Evolutionary conservation across 2,329 filamentous ascomycete genomes (phyloP), one percentile per base, ranked within the genome.

Genomic region (Penicillium aurantiogriseum): DNA sequence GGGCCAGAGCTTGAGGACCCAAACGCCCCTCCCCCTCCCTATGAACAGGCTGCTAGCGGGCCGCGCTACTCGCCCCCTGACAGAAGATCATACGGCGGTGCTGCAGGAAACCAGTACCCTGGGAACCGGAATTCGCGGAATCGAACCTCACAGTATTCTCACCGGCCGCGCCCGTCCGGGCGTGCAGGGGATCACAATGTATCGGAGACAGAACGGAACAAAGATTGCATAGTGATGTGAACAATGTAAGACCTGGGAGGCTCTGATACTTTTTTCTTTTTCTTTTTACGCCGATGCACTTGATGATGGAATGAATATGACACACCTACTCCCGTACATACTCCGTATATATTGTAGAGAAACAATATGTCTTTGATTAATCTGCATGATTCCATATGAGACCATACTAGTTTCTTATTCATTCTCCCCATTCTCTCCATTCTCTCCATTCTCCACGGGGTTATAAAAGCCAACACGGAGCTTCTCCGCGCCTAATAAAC

Each of bases 21-120:
- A 9, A 63, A 66, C 25, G 81, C 79, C 0, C 85, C 85, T 2
- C 86, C 85, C 1, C 87, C 87, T 5, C 81, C 82, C 0, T 89
- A 89, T 66, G 87, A 89, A 69, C 84, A 88, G 69, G 84, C 85
- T 19, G 80, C 85, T 0, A 80, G 76, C 15, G 79, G 80, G 43
- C 79, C 80, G n/a, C 79, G 79, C 2, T 88, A 87, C 61, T 74
- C 80, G 19, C 81, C 82, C 2, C 80, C 83, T 0, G 66, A 68
- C 15, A 68, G 74, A 49, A 78, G 77, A 54, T 68, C 77, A 0
- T 39, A 69, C 68, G 38, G 73, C 58, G 56, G 63, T 70, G 13
- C 66, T n/a, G 56, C 56, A 25, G 33, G 58, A 21, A 53, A 46
- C 47, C 61, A 63, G 35, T 67, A 71, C 43, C 61, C 62, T 4